Percentiles rank a stretch among this genome's conserved stretches.
Conservation (phyloP, 495 filamentous ascomycete genomes). For the Penicillium cataractarum region DNA sequence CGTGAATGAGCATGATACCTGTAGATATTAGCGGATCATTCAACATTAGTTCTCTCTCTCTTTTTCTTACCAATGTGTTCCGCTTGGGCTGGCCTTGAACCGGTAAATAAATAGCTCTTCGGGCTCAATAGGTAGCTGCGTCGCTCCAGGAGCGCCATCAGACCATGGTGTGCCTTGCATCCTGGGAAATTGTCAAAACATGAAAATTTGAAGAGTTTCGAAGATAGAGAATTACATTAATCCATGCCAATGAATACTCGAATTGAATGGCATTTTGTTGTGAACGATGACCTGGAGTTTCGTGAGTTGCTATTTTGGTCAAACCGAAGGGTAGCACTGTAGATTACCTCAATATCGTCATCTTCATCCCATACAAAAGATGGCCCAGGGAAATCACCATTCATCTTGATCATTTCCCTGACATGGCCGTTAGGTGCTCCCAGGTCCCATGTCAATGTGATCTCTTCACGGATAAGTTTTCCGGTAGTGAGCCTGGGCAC, state of each 20-base stretch:
- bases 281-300: conserved; percentile 40
- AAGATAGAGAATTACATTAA: conserved; percentile 18
- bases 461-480: neutral
- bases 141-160: conserved; percentile 56
- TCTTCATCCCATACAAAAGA: conserved; percentile 58
- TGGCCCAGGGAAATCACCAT: conserved; percentile 59
- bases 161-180: conserved; percentile 41
- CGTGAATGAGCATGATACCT: conserved; percentile 56
- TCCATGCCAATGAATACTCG: conserved; percentile 53
- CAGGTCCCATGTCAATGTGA: conserved; percentile 36
- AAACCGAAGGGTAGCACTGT: neutral
- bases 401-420: conserved; percentile 55
- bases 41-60: neutral
- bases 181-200: neutral
- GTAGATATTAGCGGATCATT: neutral
- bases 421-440: conserved; percentile 41
- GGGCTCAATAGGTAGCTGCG: conserved; percentile 49
- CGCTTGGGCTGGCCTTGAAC: conserved; percentile 52
- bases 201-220: neutral
- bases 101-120: conserved; percentile 48
- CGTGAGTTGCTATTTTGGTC: neutral
- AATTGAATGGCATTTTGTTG: conserved; percentile 54
- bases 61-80: conserved; percentile 43
- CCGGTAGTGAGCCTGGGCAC: neutral
- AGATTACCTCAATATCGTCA: conserved; percentile 54